Evolutionary conservation across 2,329 filamentous ascomycete species (phyloP).

Genomic region (Tolypocladium pustulatum): DNA sequence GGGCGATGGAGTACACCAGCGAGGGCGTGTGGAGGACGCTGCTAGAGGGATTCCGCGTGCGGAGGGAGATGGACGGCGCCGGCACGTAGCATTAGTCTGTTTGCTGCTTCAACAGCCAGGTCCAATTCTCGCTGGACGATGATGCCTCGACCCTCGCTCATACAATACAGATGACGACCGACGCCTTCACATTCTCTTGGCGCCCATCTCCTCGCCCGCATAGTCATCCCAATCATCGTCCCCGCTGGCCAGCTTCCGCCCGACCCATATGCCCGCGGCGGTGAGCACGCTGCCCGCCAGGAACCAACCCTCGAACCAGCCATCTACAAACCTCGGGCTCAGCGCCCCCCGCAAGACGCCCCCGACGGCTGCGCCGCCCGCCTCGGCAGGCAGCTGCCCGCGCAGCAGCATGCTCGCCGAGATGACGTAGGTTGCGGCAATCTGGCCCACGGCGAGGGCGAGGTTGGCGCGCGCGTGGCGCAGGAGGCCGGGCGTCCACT

Average conservation of each 20-base stretch:
- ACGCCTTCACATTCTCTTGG: slow-evolving; percentile 45
- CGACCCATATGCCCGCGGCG: slow-evolving; percentile 61
- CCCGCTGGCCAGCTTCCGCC: slow-evolving; percentile 29
- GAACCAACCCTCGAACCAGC: slow-evolving; percentile 85
- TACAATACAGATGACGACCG: not conserved
- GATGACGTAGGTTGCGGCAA: slow-evolving; percentile 78
- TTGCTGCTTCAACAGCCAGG: not conserved
- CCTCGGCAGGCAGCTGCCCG: slow-evolving; percentile 67
- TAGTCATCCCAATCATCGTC: slow-evolving; percentile 51
- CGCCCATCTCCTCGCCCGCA: slow-evolving; percentile 58
- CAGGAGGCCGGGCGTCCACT: slow-evolving; percentile 61
- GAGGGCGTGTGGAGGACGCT: slow-evolving; percentile 18
- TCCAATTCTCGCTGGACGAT: not conserved
- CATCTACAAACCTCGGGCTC: slow-evolving; percentile 1
- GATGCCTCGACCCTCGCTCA: not conserved
- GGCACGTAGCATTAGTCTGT: not conserved
- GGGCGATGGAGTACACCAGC: slow-evolving; percentile 20
- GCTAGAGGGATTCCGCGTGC: slow-evolving; percentile 18
- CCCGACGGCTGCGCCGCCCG: slow-evolving; percentile 67
- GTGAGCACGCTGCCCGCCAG: slow-evolving; percentile 57
- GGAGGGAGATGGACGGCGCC: not conserved
- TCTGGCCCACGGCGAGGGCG: slow-evolving; percentile 68
- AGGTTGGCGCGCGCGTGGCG: slow-evolving; percentile 68
- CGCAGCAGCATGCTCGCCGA: slow-evolving; percentile 66
- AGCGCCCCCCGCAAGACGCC: slow-evolving; percentile 58